A percentile compares a stretch with the other conserved stretches of the same genome.
phyloP scores from a whole-genome alignment of 805 yeast genomes.

The Yamadazyma paraphyllophila region DNA sequence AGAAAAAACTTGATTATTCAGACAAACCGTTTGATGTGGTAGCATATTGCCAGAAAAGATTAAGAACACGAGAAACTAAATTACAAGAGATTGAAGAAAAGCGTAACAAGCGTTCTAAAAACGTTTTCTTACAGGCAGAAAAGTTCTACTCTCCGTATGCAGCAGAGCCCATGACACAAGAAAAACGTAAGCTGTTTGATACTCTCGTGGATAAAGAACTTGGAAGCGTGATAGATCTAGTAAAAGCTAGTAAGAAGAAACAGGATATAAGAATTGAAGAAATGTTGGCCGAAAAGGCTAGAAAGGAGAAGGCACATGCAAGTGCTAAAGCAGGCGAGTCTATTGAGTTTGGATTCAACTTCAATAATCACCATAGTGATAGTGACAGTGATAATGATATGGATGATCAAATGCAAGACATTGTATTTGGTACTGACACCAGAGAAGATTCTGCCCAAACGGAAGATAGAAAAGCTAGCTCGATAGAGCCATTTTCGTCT shows the following conservation, averaged over 20 bases:
- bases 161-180: slow-evolving; percentile 18
- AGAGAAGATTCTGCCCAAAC: not conserved
- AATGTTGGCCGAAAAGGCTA: slow-evolving; percentile 8
- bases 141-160: slow-evolving; percentile 38
- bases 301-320: slow-evolving; percentile 8
- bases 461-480: not conserved
- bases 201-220: slow-evolving; percentile 26
- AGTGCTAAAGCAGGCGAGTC: slow-evolving; percentile 9
- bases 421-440: slow-evolving; percentile 10
- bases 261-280: slow-evolving; percentile 13
- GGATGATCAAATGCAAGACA: slow-evolving; percentile 10
- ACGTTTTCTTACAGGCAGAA: slow-evolving; percentile 40
- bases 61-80: slow-evolving; percentile 31
- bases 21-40: slow-evolving; percentile 48
- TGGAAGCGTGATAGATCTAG: slow-evolving; percentile 29
- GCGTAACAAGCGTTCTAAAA: slow-evolving; percentile 22
- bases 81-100: slow-evolving; percentile 21
- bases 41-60: slow-evolving; percentile 52
- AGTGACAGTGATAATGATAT: slow-evolving; percentile 15
- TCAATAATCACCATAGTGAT: slow-evolving; percentile 11
- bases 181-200: slow-evolving; percentile 22
- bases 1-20: slow-evolving; percentile 8
- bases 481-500: not conserved
- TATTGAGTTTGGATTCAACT: slow-evolving; percentile 16
- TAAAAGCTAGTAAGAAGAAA: slow-evolving; percentile 24